phyloP scores from a whole-genome alignment of 306 rosid species.

The Sophora flavescens region DNA sequence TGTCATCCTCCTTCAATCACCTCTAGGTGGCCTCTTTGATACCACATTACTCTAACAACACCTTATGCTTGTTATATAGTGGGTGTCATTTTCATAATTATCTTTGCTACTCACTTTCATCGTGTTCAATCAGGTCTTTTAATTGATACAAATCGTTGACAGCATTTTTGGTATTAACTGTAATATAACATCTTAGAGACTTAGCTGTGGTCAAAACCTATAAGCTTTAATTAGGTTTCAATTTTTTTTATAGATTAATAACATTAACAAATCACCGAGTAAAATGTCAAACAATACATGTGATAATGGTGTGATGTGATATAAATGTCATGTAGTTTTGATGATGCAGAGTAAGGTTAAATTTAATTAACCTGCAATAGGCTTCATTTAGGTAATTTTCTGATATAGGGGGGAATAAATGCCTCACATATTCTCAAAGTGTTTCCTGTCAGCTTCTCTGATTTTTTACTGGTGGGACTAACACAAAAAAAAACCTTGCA shows the following conservation, averaged over 20 bases:
- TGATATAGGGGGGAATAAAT: neutral
- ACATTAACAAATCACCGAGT: too few relatives aligned
- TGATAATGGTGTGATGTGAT: neutral
- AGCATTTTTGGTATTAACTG: neutral
- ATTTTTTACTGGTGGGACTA: too few relatives aligned
- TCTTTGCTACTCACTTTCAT: slow-evolving; percentile 50
- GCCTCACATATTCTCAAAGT: neutral
- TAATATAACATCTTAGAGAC: neutral
- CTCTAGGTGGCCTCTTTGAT: slow-evolving; percentile 33
- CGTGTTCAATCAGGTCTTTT: slow-evolving; percentile 48
- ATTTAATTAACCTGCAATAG: neutral
- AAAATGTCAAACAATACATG: too few relatives aligned
- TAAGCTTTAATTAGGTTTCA: neutral
- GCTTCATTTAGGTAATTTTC: neutral
- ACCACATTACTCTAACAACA: slow-evolving; percentile 47
- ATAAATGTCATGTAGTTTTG: neutral
- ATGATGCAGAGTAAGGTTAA: neutral
- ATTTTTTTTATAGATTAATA: too few relatives aligned
- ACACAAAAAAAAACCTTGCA: too few relatives aligned
- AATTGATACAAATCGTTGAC: neutral
- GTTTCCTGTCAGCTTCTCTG: neutral
- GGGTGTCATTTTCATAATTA: slow-evolving; percentile 57
- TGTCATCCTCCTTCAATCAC: slow-evolving; percentile 35
- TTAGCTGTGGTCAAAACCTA: neutral
- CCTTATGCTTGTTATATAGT: slow-evolving; percentile 44